phyloP scores from a whole-genome alignment of 1,284 basidiomycete genomes.

The Lentinula novae-zelandiae region DNA sequence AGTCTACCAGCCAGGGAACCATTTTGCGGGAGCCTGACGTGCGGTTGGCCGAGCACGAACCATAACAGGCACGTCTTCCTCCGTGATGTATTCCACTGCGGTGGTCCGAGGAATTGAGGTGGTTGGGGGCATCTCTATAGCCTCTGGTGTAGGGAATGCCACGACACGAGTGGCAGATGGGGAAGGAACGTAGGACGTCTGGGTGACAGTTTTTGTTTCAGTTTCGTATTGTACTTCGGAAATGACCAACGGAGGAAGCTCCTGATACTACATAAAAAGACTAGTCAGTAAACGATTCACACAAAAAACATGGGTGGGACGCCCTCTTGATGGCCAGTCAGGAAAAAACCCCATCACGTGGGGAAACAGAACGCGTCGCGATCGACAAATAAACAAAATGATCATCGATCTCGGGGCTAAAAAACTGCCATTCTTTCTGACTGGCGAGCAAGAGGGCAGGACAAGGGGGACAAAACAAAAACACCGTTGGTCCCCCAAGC shows the following conservation, averaged over 20 bases:
- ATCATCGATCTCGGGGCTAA: slow-evolving; percentile 21
- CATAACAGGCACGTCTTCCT: slow-evolving; percentile 38
- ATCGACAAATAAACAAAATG: slow-evolving; percentile 24
- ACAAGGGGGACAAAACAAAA: slow-evolving; percentile 72
- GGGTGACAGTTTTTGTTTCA: slow-evolving; percentile 61
- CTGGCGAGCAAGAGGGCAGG: slow-evolving; percentile 48
- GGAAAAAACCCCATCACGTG: slow-evolving; percentile 37
- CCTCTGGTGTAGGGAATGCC: slow-evolving; percentile 67
- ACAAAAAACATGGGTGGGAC: slow-evolving; percentile 24
- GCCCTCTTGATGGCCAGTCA: slow-evolving; percentile 36
- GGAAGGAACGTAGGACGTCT: slow-evolving; percentile 62
- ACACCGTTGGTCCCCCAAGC: slow-evolving; percentile 78
- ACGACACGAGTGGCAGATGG: slow-evolving; percentile 77
- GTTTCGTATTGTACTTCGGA: slow-evolving; percentile 66
- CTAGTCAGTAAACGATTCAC: slow-evolving; percentile 36
- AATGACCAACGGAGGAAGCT: slow-evolving; percentile 59
- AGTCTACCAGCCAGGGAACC: slow-evolving; percentile 38
- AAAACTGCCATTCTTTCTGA: slow-evolving; percentile 21
- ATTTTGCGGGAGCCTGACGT: slow-evolving; percentile 33
- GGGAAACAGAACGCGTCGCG: slow-evolving; percentile 24
- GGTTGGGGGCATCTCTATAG: slow-evolving; percentile 48
- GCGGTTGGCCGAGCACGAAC: slow-evolving; percentile 28
- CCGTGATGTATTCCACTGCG: slow-evolving; percentile 59
- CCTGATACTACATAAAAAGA: slow-evolving; percentile 39
- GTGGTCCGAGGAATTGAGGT: slow-evolving; percentile 65